Base-by-base conservation (phyloP, 495 filamentous ascomycete species). In the Letharia lupina region DNA sequence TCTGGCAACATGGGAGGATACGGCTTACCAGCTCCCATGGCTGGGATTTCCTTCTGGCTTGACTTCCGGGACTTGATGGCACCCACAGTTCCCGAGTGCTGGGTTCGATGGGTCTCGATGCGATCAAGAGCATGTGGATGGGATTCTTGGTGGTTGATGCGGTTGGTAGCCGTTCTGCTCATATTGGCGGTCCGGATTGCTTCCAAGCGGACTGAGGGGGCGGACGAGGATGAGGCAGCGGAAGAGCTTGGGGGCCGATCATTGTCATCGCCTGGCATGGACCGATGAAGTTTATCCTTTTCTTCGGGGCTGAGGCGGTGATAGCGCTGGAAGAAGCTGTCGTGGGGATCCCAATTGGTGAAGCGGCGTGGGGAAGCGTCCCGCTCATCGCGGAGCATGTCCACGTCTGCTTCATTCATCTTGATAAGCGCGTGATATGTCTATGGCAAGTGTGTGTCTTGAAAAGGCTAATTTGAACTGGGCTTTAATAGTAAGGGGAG, bases 61-160 rank as follows among this genome's bases (percentile, higher is more conserved):
- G 81, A 83, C 62, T 78, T 73, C 37, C 79, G 73, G 20, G 77
- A 80, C 69, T 77, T 85, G 50, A 81, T 62, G 61, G 76, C 78
- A 18, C 90, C 90, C 15, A 95, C 89, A 31, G 91, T 93, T 18
- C 77, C 85, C 69, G 79, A 86, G 73, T 93, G 90, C 74, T 93
- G 90, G 64, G 83, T 89, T 61, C 85, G 74, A 28, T 84, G 82
- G 6, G 90, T 95, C 64, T 90, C 83, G 64, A 93, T 91, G 12
- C 91, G 83, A 70, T 84, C 87, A 20, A 95, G 76, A 60, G 85
- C 88, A 48, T 89, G 91, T 23, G 81, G 82, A 72, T 90, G 83
- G 9, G 54, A 57, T 57, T 57, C 54, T 57, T 57, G 54, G 33
- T 57, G 54, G 16, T 57, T 57, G 54, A 57, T 57, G 33, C 54